Conservation (phyloP, 2,329 filamentous ascomycete genomes). For the Curvularia lunata region DNA sequence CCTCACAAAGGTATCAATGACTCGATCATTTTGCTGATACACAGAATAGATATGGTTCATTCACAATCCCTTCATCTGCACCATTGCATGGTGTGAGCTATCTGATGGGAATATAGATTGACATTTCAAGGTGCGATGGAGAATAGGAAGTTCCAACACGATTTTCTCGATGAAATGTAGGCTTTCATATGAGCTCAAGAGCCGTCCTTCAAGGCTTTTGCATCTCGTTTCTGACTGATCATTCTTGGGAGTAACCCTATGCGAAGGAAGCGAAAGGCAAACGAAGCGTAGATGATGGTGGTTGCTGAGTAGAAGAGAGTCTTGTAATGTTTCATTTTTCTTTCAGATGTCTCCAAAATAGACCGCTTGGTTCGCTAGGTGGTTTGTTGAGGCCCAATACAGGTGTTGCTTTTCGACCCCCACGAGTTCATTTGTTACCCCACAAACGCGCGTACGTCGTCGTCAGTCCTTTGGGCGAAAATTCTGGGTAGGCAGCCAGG, state of each 20-base stretch:
- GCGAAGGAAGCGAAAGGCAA: conserved; percentile 26
- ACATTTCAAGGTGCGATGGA: not conserved
- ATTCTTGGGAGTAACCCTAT: conserved; percentile 18
- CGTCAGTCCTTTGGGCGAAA: not conserved
- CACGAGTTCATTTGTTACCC: conserved; percentile 7
- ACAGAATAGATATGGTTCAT: not conserved
- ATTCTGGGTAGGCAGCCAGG: not conserved
- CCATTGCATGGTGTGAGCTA: not conserved
- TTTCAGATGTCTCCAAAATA: not conserved
- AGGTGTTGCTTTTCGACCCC: not conserved
- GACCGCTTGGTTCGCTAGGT: not conserved
- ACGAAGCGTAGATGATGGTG: conserved; percentile 25
- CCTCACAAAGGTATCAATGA: not conserved
- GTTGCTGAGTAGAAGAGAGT: conserved; percentile 26
- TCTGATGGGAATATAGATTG: not conserved
- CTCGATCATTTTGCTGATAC: not conserved
- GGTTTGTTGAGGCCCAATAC: not conserved
- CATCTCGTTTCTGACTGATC: conserved; percentile 9
- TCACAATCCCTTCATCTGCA: not conserved
- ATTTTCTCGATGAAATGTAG: not conserved
- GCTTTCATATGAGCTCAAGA: not conserved
- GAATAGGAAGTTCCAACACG: not conserved
- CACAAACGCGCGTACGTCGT: conserved; percentile 4
- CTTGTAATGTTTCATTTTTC: conserved; percentile 26
- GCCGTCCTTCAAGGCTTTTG: not conserved